phyloP scores from a whole-genome alignment of 2,329 filamentous ascomycete species.

The Seiridium unicorne region DNA sequence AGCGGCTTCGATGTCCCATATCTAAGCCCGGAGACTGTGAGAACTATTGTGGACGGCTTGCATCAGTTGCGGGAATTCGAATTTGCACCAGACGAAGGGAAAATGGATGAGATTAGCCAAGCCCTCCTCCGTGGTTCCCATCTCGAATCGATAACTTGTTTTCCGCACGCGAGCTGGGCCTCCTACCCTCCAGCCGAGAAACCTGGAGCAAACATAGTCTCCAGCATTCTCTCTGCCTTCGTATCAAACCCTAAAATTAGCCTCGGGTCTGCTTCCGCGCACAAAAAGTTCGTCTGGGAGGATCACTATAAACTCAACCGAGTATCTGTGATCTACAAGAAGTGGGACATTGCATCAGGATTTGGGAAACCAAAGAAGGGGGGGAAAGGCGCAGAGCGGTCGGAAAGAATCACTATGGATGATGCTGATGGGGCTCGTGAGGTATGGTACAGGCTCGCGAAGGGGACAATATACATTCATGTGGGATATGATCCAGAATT shows the following conservation, averaged over 20 bases:
- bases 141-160: not conserved
- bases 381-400: not conserved
- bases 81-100: not conserved
- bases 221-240: not conserved
- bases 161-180: not conserved
- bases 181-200: not conserved
- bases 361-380: not conserved
- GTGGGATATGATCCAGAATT: constrained; percentile 2
- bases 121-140: not conserved
- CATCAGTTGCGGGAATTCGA: constrained; percentile 5
- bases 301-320: constrained; percentile 2
- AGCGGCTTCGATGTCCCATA: not conserved
- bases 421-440: not conserved
- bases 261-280: not conserved
- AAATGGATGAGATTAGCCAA: not conserved
- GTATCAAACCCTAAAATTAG: not conserved
- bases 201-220: not conserved
- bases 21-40: not conserved
- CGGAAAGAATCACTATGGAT: not conserved
- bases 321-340: not conserved
- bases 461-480: not conserved
- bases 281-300: constrained; percentile 7
- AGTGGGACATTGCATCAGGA: constrained; percentile 6
- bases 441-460: not conserved
- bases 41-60: constrained; percentile 2